Base-by-base conservation (phyloP, 2,329 filamentous ascomycete genomes). In the Aspergillus versicolor region DNA sequence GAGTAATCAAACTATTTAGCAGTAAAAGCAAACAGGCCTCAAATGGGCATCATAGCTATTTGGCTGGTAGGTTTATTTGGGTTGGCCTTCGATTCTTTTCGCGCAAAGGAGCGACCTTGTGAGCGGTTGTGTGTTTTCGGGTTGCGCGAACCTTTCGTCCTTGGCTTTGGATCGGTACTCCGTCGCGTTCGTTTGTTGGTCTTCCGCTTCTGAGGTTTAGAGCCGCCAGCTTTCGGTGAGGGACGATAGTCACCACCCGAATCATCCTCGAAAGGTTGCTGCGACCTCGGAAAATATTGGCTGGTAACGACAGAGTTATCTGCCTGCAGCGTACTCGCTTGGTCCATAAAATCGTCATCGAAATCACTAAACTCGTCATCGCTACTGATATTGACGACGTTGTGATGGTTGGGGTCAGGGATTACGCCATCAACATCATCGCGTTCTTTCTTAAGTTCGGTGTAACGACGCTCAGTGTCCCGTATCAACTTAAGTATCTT, bases 371-470 rank as follows among this genome's bases (percentile, higher is more conserved):
- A 72, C 30, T 74, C 68, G 5, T 59, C 58, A 34, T 58, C 56
- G 56, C 75, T 77, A 47, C 72, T 75, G 52, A 77, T 69, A 52
- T 73, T 75, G 59, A 79, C 73, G 50, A 76, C 76, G 59, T 77
- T 80, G 54, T 75, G 74, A 50, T 79, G 77, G 42, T 79, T 77
- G 9, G 72, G 75, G 60, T 77, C 75, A 22, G 72, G 73, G 21
- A 77, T 70, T 67, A 74, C 64, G 40, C 81, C 80, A 61, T 85
- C 82, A 2, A 78, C 79, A 30, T 77, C 66, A 4, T 73, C 70
- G 13, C 72, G 72, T 19, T 81, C 77, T 67, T 75, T 62, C 64
- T 73, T 75, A 61, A 80, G 67, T 55, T 77, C 75, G 17, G 75
- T 68, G 54, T 79, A 79, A 22, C 73, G 70, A 22, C 70, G 67